Evolutionary conservation across 2,329 filamentous ascomycete genomes (phyloP).

Genomic region (Capronia epimyces): DNA sequence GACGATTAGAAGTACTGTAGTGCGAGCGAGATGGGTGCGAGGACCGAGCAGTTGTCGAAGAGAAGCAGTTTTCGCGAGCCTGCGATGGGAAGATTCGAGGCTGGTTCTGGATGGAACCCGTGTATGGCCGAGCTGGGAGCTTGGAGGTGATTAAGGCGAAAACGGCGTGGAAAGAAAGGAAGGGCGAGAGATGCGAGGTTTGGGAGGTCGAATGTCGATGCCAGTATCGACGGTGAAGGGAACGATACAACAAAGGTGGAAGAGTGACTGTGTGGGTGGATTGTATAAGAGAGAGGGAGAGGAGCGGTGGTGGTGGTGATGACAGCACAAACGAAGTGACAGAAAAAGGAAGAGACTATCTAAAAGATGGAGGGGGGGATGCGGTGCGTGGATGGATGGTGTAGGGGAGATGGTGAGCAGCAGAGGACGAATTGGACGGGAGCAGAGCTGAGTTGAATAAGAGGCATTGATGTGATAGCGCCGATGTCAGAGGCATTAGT

Average conservation of each 20-base stretch:
- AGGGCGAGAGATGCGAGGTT: conserved; percentile 16
- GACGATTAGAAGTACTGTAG: conserved; percentile 23
- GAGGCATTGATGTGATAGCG: background rate
- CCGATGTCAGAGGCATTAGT: background rate
- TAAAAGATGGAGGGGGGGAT: conserved; percentile 4
- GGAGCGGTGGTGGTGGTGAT: background rate
- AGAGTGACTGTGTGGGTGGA: conserved; percentile 10
- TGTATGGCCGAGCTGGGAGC: background rate
- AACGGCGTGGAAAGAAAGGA: conserved; percentile 15
- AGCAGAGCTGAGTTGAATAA: background rate
- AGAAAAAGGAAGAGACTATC: background rate
- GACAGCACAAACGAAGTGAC: conserved; percentile 1
- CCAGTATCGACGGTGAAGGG: conserved; percentile 16
- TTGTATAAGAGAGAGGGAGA: conserved; percentile 5
- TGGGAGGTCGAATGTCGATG: conserved; percentile 9
- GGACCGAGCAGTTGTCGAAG: background rate
- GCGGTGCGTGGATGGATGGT: conserved; percentile 1
- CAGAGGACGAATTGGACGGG: background rate
- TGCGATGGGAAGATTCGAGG: conserved; percentile 4
- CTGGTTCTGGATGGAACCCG: background rate
- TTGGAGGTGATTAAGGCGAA: conserved; percentile 17
- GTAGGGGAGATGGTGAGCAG: background rate
- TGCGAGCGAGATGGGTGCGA: conserved; percentile 1
- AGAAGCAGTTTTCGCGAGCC: conserved; percentile 2
- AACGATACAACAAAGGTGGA: conserved; percentile 12